phyloP scores from a whole-genome alignment of 179 eudicot species.

The Pouteria campechiana region DNA sequence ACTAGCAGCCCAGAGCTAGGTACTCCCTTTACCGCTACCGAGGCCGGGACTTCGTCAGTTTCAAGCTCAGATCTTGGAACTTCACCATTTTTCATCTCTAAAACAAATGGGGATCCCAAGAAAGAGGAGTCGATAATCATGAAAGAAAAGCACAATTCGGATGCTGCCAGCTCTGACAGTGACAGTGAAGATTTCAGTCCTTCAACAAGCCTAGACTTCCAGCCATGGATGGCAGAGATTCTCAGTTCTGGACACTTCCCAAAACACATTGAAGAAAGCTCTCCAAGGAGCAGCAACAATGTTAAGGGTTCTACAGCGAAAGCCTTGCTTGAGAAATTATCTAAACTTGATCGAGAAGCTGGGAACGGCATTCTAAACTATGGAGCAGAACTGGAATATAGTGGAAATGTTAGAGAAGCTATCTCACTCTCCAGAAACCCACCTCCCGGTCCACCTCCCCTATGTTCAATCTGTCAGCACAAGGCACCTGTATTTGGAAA shows the following conservation, averaged over 20 bases:
- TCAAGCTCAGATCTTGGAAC: conserved; percentile 79
- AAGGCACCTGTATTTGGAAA: conserved; percentile 87
- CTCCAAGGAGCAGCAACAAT: conserved; percentile 11
- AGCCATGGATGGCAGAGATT: conserved; percentile 59
- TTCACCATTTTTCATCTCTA: conserved; percentile 46
- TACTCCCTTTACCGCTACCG: conserved; percentile 88
- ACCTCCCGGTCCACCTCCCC: conserved; percentile 84
- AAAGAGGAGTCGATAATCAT: conserved; percentile 22
- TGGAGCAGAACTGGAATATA: conserved; percentile 35
- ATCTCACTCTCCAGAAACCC: conserved; percentile 52
- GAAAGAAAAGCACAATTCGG: conserved; percentile 26
- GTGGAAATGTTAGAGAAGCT: conserved; percentile 66
- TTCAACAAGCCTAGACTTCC: conserved; percentile 53
- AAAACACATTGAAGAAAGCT: conserved; percentile 23
- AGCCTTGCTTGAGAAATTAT: conserved; percentile 32
- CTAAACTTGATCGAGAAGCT: conserved; percentile 44
- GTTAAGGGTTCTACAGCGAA: conserved; percentile 24
- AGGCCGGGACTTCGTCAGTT: conserved; percentile 73
- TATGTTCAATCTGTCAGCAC: conserved; percentile 90
- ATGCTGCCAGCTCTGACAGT: conserved; percentile 43
- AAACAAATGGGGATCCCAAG: conserved; percentile 20
- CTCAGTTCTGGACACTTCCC: conserved; percentile 29
- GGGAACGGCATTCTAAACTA: conserved; percentile 29
- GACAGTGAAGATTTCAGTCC: conserved; percentile 53
- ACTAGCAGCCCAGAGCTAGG: conserved; percentile 81